Evolutionary conservation across 768 basidiomycete genomes (phyloP), one percentile per base, ranked within the genome.

Genomic region (Leccinum obscurum): DNA sequence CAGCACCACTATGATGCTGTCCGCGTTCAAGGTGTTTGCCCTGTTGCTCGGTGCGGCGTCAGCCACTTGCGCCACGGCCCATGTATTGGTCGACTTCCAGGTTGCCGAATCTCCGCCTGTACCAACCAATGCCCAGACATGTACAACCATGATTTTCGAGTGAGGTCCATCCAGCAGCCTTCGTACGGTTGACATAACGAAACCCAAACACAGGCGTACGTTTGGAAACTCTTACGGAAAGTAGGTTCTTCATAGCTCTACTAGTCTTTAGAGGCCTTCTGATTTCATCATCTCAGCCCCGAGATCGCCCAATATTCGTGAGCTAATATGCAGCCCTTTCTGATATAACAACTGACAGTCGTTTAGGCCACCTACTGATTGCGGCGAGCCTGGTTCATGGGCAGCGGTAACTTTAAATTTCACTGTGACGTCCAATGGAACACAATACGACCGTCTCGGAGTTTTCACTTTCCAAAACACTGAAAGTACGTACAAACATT

Each of bases 401-500:
- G 83, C 87, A 7, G 89, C 83, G 0, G 79, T 92, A 34, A 88
- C 84, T 8, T 76, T 92, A 37, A 91, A 91, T 69, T 85, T 90
- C 64, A 91, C 90, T 0, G 88, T 87, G 20, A 87, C 88, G 3
- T 86, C 84, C 57, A 92, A 90, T 56, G 90, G 90, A 50, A 88
- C 87, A 7, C 89, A 90, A 68, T 90, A 83, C 60, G 89, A 90
- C 67, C 82, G 89, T 14, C 77, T 90, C 6, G 88, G 83, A 2
- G 81, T 85, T 15, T 88, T 93, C 65, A 88, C 87, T 5, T 87
- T 91, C 68, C 85, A 89, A 32, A 86, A 90, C 66, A 88, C 89
- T 7, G 90, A 92, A 71, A 89, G 87, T 89, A 66, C 61, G 84
- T 68, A 34, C 3, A 22, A 26, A 13, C 17, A 10, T 50, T 30